Percentiles rank a stretch among this genome's conserved stretches.
These are phyloP conservation scores for Solanum pimpinellifolium DNA, from an alignment of 257 asterid genomes.

Conservation along the genomic window DNA sequence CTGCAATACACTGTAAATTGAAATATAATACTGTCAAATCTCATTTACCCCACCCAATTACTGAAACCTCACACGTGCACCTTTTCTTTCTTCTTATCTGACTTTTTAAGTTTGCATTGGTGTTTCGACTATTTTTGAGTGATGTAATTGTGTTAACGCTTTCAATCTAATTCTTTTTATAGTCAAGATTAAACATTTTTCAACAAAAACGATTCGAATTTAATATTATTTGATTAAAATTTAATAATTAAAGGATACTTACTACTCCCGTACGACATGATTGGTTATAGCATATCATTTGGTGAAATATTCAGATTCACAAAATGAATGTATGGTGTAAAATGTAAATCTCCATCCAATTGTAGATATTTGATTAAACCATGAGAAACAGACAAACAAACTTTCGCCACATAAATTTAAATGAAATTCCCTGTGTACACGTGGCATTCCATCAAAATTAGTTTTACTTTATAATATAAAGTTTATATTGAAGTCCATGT, in stretches of 20 bases:
- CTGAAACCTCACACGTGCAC: not conserved
- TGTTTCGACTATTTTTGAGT: not conserved
- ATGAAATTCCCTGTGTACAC: constrained; percentile 9
- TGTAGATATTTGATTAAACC: constrained; percentile 8
- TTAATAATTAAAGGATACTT: too few relatives aligned
- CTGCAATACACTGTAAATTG: not conserved
- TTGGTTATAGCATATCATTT: not conserved
- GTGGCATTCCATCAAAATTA: not conserved
- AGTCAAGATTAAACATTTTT: too few relatives aligned
- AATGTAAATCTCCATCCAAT: not conserved
- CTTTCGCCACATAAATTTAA: constrained; percentile 23
- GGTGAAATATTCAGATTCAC: not conserved
- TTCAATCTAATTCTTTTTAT: too few relatives aligned
- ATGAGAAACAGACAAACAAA: constrained; percentile 28
- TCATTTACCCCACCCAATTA: not conserved
- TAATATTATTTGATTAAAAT: too few relatives aligned
- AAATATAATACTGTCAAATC: not conserved
- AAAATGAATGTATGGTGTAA: not conserved
- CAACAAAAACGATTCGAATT: too few relatives aligned
- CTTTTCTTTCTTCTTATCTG: too few relatives aligned
- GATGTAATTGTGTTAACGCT: too few relatives aligned
- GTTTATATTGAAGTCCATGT: not conserved
- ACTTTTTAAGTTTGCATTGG: not conserved
- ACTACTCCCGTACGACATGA: too few relatives aligned
- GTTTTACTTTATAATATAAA: too few relatives aligned